Conservation (phyloP, 2,329 filamentous ascomycete genomes). For the Exophiala alcalophila region DNA sequence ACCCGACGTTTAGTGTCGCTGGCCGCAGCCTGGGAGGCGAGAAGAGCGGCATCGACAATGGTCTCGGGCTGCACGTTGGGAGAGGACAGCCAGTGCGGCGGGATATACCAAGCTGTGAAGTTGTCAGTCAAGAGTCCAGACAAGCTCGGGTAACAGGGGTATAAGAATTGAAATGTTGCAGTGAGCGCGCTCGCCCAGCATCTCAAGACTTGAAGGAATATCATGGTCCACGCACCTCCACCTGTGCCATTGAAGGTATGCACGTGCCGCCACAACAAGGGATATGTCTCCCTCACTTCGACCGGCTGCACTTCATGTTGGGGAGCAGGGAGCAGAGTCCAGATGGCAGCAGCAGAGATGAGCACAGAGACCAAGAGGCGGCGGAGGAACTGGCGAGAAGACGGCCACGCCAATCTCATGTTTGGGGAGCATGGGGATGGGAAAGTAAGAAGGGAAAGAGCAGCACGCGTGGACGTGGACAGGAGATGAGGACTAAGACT, state of each 20-base stretch:
- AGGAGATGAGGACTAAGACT: no score
- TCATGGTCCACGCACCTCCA: constrained; percentile 18
- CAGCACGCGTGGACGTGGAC: background rate
- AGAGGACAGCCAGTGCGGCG: constrained; percentile 16
- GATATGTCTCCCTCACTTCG: constrained; percentile 13
- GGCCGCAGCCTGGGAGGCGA: constrained; percentile 29
- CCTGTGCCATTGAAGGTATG: constrained; percentile 21
- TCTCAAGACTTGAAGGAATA: no score
- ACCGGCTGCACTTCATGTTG: constrained; percentile 6
- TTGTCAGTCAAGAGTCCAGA: constrained; percentile 1
- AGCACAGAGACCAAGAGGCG: constrained; percentile 10
- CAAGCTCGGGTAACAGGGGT: background rate
- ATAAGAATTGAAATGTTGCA: no score
- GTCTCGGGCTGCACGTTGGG: constrained; percentile 21
- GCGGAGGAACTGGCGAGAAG: constrained; percentile 12
- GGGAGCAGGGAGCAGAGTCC: constrained; percentile 8
- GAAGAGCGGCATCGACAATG: constrained; percentile 33
- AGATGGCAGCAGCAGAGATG: constrained; percentile 7
- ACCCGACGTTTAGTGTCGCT: constrained; percentile 15
- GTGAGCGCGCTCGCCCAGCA: no score
- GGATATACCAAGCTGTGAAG: constrained; percentile 22
- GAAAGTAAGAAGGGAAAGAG: no score
- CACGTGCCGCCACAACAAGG: constrained; percentile 20
- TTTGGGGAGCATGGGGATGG: background rate
- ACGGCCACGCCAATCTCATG: constrained; percentile 14